phyloP scores from a whole-genome alignment of 2,329 filamentous ascomycete species.

The Paecilomyces dactylethromorphus region DNA sequence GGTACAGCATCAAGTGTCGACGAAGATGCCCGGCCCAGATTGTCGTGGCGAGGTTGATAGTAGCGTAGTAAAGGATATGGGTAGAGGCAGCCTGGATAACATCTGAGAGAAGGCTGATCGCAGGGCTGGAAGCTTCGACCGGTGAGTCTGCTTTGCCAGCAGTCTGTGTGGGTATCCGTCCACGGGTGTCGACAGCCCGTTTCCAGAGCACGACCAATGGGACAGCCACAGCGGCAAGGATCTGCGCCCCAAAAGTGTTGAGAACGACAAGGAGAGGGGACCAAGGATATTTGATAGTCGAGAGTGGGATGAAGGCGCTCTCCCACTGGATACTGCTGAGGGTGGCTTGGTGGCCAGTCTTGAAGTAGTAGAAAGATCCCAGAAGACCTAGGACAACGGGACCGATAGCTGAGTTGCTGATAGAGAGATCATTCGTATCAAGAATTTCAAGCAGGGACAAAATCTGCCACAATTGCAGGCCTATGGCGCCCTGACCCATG shows the following conservation, averaged over 20 bases:
- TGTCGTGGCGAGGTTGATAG: constrained; percentile 77
- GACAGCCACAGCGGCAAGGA: constrained; percentile 71
- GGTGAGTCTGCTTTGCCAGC: constrained; percentile 13
- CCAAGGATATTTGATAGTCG: constrained; percentile 81
- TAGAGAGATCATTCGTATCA: constrained; percentile 55
- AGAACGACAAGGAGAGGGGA: constrained; percentile 71
- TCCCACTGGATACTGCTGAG: constrained; percentile 93
- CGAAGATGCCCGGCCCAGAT: constrained; percentile 83
- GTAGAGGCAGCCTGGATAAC: constrained; percentile 65
- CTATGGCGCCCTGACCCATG: constrained; percentile 82
- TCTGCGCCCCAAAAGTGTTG: constrained; percentile 86
- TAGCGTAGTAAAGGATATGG: constrained; percentile 75
- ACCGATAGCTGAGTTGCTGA: constrained; percentile 62
- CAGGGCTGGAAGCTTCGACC: constrained; percentile 17
- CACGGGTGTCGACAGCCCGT: constrained; percentile 65
- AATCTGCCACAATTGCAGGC: constrained; percentile 79
- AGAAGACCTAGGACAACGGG: constrained; percentile 81
- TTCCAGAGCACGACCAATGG: constrained; percentile 88
- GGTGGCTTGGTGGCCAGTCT: constrained; percentile 90
- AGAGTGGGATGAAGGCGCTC: constrained; percentile 81
- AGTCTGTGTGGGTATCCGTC: constrained; percentile 20
- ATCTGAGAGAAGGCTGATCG: constrained; percentile 53
- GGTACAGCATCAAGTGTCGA: constrained; percentile 91
- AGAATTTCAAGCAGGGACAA: constrained; percentile 65
- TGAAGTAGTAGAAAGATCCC: constrained; percentile 93